phyloP scores from a whole-genome alignment of 2,329 filamentous ascomycete species.

The Claviceps sp. region DNA sequence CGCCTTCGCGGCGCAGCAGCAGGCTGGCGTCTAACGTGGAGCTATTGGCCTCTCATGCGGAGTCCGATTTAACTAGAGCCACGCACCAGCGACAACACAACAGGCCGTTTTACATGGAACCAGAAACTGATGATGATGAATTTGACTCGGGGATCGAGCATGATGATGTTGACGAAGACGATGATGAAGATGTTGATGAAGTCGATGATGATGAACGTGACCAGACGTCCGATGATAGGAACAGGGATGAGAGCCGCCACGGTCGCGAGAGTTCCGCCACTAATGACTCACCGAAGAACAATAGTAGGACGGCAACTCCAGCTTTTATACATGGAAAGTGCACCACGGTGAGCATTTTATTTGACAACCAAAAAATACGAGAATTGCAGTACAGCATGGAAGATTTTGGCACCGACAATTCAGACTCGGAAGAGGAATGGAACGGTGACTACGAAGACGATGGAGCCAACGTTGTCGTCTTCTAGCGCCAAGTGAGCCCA shows the following conservation, averaged over 20 bases:
- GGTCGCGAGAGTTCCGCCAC: background rate
- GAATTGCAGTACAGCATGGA: constrained; percentile 57
- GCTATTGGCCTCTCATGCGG: constrained; percentile 11
- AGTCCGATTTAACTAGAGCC: constrained; percentile 7
- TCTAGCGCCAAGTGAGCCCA: constrained; percentile 8
- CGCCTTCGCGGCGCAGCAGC: constrained; percentile 23
- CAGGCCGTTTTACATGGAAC: constrained; percentile 28
- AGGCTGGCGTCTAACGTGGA: constrained; percentile 20
- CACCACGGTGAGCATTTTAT: constrained; percentile 53
- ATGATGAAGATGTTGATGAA: background rate
- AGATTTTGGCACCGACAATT: constrained; percentile 51
- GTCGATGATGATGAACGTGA: background rate
- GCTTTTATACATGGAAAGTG: constrained; percentile 53
- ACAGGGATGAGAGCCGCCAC: constrained; percentile 6
- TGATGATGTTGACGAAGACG: constrained; percentile 1
- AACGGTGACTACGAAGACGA: constrained; percentile 43
- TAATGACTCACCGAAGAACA: background rate
- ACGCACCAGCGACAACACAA: constrained; percentile 8
- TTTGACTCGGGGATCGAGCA: constrained; percentile 15
- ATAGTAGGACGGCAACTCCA: background rate
- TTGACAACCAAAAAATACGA: constrained; percentile 63
- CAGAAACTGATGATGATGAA: constrained; percentile 32
- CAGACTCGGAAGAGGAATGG: constrained; percentile 44
- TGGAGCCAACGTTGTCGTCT: constrained; percentile 24
- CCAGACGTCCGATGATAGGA: background rate